Evolutionary conservation across 805 yeast species (phyloP).

Genomic region (Alloascoidea hylecoeti): DNA sequence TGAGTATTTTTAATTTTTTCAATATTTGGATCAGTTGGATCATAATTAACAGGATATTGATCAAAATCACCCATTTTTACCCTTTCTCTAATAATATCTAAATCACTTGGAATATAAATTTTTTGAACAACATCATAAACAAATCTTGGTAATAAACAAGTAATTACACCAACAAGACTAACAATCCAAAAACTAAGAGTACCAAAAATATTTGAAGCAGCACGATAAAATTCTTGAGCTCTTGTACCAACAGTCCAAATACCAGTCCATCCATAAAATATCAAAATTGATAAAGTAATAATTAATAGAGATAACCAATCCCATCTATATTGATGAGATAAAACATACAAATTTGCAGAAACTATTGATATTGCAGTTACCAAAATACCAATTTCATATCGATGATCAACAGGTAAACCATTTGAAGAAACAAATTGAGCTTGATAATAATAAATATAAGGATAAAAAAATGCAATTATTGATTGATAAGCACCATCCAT

Average conservation of each 20-base stretch:
- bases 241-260: slow-evolving; percentile 47
- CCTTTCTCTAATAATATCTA: slow-evolving; percentile 65
- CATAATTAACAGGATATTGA: slow-evolving; percentile 53
- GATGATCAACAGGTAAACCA: slow-evolving; percentile 52
- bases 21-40: slow-evolving; percentile 59
- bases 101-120: slow-evolving; percentile 45
- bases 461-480: slow-evolving; percentile 58
- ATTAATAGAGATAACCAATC: slow-evolving; percentile 57
- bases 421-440: slow-evolving; percentile 30
- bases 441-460: slow-evolving; percentile 36
- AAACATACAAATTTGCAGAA: slow-evolving; percentile 51
- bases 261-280: slow-evolving; percentile 68
- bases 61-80: slow-evolving; percentile 51
- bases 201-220: slow-evolving; percentile 53
- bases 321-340: slow-evolving; percentile 66
- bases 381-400: slow-evolving; percentile 57
- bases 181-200: slow-evolving; percentile 54
- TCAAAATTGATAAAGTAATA: slow-evolving; percentile 39
- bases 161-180: slow-evolving; percentile 44
- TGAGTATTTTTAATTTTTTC: neutral
- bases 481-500: slow-evolving; percentile 69
- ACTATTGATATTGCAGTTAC: slow-evolving; percentile 56
- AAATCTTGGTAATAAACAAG: slow-evolving; percentile 58
- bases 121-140: slow-evolving; percentile 40
- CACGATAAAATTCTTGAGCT: slow-evolving; percentile 51